A percentile compares a stretch with the other conserved stretches of the same genome.
Evolutionary conservation across 495 filamentous ascomycete species (phyloP).

Genomic region (Trichoderma parareesei): DNA sequence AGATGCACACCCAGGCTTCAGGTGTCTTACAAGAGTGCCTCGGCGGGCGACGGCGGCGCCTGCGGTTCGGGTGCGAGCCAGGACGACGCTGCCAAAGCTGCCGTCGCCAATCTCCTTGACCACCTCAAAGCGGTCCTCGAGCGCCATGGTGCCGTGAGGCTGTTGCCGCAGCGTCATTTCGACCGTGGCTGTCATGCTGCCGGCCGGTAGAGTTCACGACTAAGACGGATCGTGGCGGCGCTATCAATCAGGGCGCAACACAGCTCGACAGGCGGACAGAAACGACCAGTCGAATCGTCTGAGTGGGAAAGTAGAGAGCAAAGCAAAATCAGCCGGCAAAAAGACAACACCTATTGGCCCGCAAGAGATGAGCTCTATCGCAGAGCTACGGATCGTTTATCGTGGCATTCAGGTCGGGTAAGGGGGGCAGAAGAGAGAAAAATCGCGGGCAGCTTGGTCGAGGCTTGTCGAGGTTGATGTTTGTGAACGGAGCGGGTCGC

Average conservation of each 20-base stretch:
- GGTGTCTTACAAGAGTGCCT: slow-evolving; percentile 74
- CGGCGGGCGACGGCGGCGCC: slow-evolving; percentile 82
- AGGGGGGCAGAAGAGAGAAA: not conserved
- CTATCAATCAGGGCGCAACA: not conserved
- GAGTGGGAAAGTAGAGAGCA: not conserved
- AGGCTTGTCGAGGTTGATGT: not conserved
- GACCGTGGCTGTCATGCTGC: not conserved
- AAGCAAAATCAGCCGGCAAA: not conserved
- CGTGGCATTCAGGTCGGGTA: slow-evolving; percentile 28
- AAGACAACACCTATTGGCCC: slow-evolving; percentile 4
- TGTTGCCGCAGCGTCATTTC: slow-evolving; percentile 64
- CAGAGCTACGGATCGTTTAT: slow-evolving; percentile 26
- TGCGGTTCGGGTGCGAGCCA: slow-evolving; percentile 83
- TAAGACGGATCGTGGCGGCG: not conserved
- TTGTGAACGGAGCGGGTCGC: not conserved
- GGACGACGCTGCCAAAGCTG: slow-evolving; percentile 91
- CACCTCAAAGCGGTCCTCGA: slow-evolving; percentile 89
- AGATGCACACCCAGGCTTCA: not conserved
- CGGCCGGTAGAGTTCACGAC: not conserved
- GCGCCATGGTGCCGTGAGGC: slow-evolving; percentile 37
- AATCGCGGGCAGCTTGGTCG: not conserved
- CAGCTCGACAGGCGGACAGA: not conserved
- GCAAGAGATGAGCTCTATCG: slow-evolving; percentile 21
- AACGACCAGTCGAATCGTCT: not conserved
- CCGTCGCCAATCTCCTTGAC: slow-evolving; percentile 98